Percentiles rank a stretch among this genome's conserved stretches.
phyloP scores from a whole-genome alignment of 2,329 filamentous ascomycete species.

The Sporothrix schenckii region DNA sequence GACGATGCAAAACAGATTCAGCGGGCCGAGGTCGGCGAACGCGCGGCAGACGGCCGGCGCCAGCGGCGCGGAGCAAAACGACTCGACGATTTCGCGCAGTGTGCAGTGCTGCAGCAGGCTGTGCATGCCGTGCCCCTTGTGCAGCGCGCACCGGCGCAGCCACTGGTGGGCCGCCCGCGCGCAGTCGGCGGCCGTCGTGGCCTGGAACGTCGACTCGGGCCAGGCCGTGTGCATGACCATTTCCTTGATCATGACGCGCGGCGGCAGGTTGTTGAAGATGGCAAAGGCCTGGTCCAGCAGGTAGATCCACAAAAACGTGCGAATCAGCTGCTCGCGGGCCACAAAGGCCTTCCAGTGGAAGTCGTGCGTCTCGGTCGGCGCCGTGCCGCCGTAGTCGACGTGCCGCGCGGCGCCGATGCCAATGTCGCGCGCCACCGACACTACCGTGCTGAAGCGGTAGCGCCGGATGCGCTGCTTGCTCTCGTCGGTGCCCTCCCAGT shows the following conservation, averaged over 20 bases:
- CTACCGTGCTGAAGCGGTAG: slow-evolving; percentile 29
- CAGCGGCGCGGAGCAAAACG: background rate
- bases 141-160: background rate
- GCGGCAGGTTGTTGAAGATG: slow-evolving; percentile 32
- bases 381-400: slow-evolving; percentile 10
- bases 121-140: too few relatives aligned
- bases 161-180: background rate
- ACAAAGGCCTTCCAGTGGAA: slow-evolving; percentile 27
- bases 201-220: slow-evolving; percentile 28
- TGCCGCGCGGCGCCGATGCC: slow-evolving; percentile 25
- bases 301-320: slow-evolving; percentile 25
- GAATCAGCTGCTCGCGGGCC: slow-evolving; percentile 25
- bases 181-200: slow-evolving; percentile 21
- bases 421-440: slow-evolving; percentile 28
- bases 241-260: slow-evolving; percentile 29
- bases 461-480: slow-evolving; percentile 29
- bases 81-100: slow-evolving; percentile 3
- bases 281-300: slow-evolving; percentile 29
- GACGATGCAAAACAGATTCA: slow-evolving; percentile 18
- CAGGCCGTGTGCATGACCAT: slow-evolving; percentile 31
- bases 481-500: slow-evolving; percentile 30
- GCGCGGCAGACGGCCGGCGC: background rate
- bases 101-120: background rate
- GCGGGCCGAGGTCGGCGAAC: slow-evolving; percentile 17
- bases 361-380: background rate